phyloP scores from a whole-genome alignment of 768 basidiomycete species.

The Phaeotremella fagi region DNA sequence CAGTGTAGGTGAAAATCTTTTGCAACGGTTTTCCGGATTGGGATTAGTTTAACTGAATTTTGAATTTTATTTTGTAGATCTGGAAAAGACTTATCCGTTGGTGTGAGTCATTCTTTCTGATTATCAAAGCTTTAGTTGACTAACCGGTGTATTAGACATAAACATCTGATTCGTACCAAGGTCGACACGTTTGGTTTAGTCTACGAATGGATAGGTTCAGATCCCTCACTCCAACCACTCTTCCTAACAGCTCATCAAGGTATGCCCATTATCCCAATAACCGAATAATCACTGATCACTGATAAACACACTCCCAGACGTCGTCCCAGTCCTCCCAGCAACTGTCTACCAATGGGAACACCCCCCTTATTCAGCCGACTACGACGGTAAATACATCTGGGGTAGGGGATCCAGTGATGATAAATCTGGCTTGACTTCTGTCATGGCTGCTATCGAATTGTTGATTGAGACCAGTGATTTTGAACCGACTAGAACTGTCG shows the following conservation, averaged over 20 bases:
- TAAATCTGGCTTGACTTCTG: slow-evolving; percentile 55
- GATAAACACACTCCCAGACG: slow-evolving; percentile 48
- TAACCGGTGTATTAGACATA: neutral
- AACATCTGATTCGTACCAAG: slow-evolving; percentile 5
- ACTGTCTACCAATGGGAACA: slow-evolving; percentile 59
- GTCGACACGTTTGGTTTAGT: slow-evolving; percentile 71
- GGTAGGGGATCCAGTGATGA: slow-evolving; percentile 70
- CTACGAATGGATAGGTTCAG: slow-evolving; percentile 65
- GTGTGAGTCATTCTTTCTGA: slow-evolving; percentile 1
- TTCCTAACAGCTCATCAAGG: slow-evolving; percentile 49
- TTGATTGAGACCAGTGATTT: slow-evolving; percentile 28
- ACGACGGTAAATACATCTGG: slow-evolving; percentile 60
- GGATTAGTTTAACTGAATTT: no score
- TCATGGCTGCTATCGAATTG: slow-evolving; percentile 36
- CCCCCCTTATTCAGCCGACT: slow-evolving; percentile 59
- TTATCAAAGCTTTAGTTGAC: neutral
- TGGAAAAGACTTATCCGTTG: slow-evolving; percentile 8
- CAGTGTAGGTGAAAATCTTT: slow-evolving; percentile 12
- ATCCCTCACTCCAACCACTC: slow-evolving; percentile 61
- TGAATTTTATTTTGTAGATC: slow-evolving; percentile 3
- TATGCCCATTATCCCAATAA: neutral
- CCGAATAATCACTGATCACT: no score
- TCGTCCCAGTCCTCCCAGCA: slow-evolving; percentile 61
- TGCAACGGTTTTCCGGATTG: no score
- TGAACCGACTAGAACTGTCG: slow-evolving; percentile 56